Evolutionary conservation across 1,284 basidiomycete species (phyloP).

Genomic region (Ceratobasidium sp.): DNA sequence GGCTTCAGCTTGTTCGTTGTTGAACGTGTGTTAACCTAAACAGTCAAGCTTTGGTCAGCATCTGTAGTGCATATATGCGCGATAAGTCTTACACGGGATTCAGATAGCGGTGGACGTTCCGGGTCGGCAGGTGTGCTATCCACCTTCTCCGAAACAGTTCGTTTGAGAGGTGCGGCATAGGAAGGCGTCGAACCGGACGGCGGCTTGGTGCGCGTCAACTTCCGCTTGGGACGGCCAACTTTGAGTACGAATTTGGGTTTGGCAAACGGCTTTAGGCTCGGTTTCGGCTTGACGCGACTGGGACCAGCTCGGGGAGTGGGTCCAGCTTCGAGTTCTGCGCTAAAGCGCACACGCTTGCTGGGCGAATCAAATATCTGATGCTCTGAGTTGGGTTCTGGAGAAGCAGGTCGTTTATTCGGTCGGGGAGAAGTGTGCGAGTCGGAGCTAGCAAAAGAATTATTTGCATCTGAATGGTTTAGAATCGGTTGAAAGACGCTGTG

Average conservation of each 20-base stretch:
- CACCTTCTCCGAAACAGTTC: constrained; percentile 11
- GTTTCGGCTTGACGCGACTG: constrained; percentile 15
- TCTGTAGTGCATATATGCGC: neutral
- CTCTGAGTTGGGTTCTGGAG: constrained; percentile 9
- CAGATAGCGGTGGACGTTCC: constrained; percentile 32
- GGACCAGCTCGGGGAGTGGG: constrained; percentile 23
- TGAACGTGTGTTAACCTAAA: constrained; percentile 25
- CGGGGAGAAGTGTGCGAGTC: constrained; percentile 8
- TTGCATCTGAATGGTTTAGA: neutral
- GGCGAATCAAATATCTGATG: constrained; percentile 17
- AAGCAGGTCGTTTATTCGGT: constrained; percentile 27
- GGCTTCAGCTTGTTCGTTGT: constrained; percentile 29
- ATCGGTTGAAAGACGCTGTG: constrained; percentile 5
- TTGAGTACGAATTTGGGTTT: constrained; percentile 33
- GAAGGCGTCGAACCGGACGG: neutral
- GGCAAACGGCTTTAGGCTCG: constrained; percentile 24
- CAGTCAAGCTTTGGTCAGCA: neutral
- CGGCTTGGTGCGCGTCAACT: constrained; percentile 7
- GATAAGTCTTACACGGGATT: constrained; percentile 26
- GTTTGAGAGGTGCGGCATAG: constrained; percentile 38
- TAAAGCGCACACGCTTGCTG: constrained; percentile 42
- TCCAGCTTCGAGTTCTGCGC: constrained; percentile 31
- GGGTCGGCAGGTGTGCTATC: neutral
- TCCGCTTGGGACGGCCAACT: constrained; percentile 26
- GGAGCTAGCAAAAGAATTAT: neutral